Percentiles rank a stretch among this genome's conserved stretches.
Conservation (phyloP, 176 grass and related monocot species). For the Urochloa ruziziensis region DNA sequence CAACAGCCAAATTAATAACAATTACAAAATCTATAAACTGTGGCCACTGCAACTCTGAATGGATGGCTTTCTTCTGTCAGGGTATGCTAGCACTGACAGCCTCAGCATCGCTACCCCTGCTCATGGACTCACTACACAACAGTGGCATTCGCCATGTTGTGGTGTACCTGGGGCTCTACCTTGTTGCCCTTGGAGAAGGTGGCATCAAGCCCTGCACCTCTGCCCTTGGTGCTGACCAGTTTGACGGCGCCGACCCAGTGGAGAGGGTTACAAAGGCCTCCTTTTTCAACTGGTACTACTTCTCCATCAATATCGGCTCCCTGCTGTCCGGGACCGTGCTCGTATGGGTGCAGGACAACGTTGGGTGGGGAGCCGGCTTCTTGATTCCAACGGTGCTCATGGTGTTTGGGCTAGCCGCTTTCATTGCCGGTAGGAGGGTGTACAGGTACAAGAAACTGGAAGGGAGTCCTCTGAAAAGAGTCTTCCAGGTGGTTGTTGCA, state of each 20-base stretch:
- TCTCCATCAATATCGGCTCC: not conserved
- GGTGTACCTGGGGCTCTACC: not conserved
- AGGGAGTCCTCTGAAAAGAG: slow-evolving; percentile 19
- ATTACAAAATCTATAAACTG: not conserved
- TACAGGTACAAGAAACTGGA: not conserved
- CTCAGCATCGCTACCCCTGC: not conserved
- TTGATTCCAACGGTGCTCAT: slow-evolving; percentile 17
- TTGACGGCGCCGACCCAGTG: slow-evolving; percentile 26
- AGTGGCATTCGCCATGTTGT: not conserved
- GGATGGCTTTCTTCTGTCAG: not conserved
- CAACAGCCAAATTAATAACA: not conserved
- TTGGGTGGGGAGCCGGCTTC: slow-evolving; percentile 28
- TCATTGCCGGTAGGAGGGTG: slow-evolving; percentile 2
- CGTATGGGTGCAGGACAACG: slow-evolving; percentile 36
- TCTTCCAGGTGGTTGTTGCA: slow-evolving; percentile 21
- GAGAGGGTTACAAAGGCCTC: not conserved
- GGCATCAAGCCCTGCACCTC: slow-evolving; percentile 53
- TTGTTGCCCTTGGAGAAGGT: not conserved
- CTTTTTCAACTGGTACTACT: slow-evolving; percentile 8
- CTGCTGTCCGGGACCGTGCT: slow-evolving; percentile 14
- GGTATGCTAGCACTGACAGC: not conserved
- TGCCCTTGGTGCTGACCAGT: slow-evolving; percentile 43
- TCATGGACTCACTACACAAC: not conserved
- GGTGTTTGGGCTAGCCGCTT: not conserved
- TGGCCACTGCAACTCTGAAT: not conserved